Base-by-base conservation (phyloP, 2,329 filamentous ascomycete species). In the Cladophialophora chaetospira region DNA sequence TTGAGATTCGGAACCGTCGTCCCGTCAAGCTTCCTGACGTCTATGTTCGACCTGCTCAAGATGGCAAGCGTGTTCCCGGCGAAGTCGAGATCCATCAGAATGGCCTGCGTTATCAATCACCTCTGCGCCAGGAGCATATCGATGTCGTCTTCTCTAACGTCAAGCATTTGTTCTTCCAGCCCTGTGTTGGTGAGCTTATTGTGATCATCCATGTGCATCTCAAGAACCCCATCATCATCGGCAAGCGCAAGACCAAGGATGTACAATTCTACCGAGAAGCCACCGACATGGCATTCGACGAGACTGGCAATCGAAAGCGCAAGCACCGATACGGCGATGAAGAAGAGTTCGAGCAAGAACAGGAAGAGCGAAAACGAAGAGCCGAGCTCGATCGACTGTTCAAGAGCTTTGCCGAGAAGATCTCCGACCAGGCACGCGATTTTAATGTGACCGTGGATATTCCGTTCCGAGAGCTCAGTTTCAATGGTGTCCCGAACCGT, bases 161-260 rank as follows among this genome's bases (percentile, higher is more conserved):
- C 72, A 95, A 96, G 73, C 94, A 99, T 71, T 81, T 99, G 2
- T 99, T 99, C 80, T 99, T 99, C 80, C 94, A 99, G 73, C 94
- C 95, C 25, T 97, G 91, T 68, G 88, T 91, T 67, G 91, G 96
- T 69, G 94, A 99, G 73, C 78, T 99, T 68, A 96, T 99, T 65
- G 95, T 99, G 64, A 90, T 99, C 67, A 97, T 99, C 65, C 94
- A 99, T 72, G 89, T 99, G 55, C 94, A 99, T 72, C 83, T 99
- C 47, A 97, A 96, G 76, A 96, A 97, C 61, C 94, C 94, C 2
- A 97, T 99, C 71, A 91, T 99, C 73, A 89, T 99, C 62, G 94
- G 94, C 60, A 97, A 96, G 81, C 95, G 96, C 78, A 99, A 99
- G 84, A 96, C 94, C 9, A 97, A 94, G 77, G 95, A 99, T 71